A percentile compares a stretch with the other conserved stretches of the same genome.
These are phyloP conservation scores for Celoporthe dispersa DNA, from an alignment of 2,329 filamentous ascomycete genomes.

Conservation along the genomic window DNA sequence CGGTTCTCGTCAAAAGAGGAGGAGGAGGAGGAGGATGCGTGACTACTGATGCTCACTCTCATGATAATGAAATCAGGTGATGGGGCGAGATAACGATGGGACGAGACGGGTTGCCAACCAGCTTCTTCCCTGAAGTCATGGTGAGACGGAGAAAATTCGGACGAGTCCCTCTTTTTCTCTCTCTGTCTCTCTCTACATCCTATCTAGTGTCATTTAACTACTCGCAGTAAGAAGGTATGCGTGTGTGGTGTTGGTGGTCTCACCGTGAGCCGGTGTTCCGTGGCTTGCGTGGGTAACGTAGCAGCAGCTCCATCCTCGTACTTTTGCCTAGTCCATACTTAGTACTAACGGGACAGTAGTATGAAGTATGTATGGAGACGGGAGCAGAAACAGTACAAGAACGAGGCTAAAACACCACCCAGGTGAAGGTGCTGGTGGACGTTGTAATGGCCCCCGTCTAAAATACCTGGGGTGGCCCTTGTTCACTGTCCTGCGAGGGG, in stretches of 20 bases:
- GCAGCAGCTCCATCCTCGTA: not conserved
- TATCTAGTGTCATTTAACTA: not conserved
- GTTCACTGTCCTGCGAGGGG: not conserved
- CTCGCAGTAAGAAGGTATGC: not conserved
- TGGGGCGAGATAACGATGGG: not conserved
- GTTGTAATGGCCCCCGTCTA: not conserved
- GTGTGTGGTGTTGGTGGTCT: not conserved
- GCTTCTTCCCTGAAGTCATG: not conserved
- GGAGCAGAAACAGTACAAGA: too few relatives aligned
- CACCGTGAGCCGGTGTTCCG: not conserved
- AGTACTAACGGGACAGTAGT: too few relatives aligned
- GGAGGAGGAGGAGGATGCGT: not conserved
- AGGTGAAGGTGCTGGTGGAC: not conserved
- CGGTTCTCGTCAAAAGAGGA: not conserved
- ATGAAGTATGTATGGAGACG: too few relatives aligned
- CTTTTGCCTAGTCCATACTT: not conserved
- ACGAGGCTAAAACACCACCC: not conserved
- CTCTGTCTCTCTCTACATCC: not conserved
- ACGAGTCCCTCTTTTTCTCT: not conserved
- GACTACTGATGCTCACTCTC: not conserved
- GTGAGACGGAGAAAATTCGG: not conserved
- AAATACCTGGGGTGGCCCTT: not conserved
- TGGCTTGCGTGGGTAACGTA: not conserved
- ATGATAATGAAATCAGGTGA: not conserved
- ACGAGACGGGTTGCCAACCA: not conserved